Evolutionary conservation across 2,329 filamentous ascomycete species (phyloP).

Genomic region (Sarocladium strictum): DNA sequence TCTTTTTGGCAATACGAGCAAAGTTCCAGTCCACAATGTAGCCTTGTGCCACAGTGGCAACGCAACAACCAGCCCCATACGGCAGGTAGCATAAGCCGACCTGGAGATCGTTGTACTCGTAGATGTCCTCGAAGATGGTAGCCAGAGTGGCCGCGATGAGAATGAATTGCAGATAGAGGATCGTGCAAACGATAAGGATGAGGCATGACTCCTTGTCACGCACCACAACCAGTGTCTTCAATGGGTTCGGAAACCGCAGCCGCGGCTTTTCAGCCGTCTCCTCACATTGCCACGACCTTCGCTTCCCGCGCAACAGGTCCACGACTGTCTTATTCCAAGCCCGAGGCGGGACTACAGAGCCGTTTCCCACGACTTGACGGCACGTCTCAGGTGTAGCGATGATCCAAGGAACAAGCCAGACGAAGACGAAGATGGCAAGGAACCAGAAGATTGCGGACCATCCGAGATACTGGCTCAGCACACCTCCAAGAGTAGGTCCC

Average conservation of each 20-base stretch:
- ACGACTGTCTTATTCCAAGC: conserved; percentile 53
- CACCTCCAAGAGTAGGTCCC: conserved; percentile 57
- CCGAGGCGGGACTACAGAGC: conserved; percentile 48
- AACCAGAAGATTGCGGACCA: conserved; percentile 71
- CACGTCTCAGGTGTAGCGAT: conserved; percentile 55
- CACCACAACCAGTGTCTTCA: conserved; percentile 47
- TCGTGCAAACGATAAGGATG: conserved; percentile 44
- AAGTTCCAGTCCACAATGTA: conserved; percentile 63
- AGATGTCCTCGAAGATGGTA: conserved; percentile 45
- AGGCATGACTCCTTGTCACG: conserved; percentile 53
- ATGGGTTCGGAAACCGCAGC: conserved; percentile 49
- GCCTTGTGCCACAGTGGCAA: conserved; percentile 49
- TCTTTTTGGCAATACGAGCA: conserved; percentile 54
- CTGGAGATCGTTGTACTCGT: conserved; percentile 43
- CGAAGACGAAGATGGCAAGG: conserved; percentile 46
- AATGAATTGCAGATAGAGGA: conserved; percentile 53
- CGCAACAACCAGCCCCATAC: conserved; percentile 43
- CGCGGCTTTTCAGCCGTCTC: conserved; percentile 28
- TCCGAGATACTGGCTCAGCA: conserved; percentile 56
- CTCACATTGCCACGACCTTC: conserved; percentile 24
- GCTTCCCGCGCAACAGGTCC: conserved; percentile 38
- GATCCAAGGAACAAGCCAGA: conserved; percentile 47
- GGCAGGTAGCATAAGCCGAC: conserved; percentile 51
- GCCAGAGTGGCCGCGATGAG: conserved; percentile 46
- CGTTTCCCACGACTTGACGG: conserved; percentile 55